These are phyloP conservation scores for Pterocarpus macrocarpus DNA, from an alignment of 306 rosid species.

Conservation along the genomic window DNA sequence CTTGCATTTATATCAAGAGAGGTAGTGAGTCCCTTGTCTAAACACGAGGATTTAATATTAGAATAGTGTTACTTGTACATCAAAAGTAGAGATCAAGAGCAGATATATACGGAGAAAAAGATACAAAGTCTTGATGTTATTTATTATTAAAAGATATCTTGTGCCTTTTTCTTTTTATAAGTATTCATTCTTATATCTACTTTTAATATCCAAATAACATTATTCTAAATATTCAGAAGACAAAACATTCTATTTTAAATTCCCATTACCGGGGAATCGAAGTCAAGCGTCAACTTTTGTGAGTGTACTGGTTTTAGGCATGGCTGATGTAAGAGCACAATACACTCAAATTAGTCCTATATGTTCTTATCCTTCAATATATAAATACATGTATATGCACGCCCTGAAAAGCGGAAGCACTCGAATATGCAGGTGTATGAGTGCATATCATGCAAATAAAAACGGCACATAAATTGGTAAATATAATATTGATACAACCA, in stretches of 20 bases:
- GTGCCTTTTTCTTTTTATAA: too few species aligned
- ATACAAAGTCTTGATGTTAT: too few species aligned
- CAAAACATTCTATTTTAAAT: not conserved
- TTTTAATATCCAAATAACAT: too few species aligned
- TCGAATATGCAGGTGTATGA: not conserved
- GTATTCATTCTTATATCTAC: too few species aligned
- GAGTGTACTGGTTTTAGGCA: conserved; percentile 8
- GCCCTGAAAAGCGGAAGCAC: not conserved
- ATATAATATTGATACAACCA: too few species aligned
- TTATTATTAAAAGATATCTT: too few species aligned
- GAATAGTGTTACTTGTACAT: not conserved
- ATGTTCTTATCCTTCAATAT: not conserved
- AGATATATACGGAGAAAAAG: too few species aligned
- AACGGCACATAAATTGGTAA: not conserved
- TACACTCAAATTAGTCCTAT: conserved; percentile 11
- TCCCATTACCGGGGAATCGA: not conserved
- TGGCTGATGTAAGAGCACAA: conserved; percentile 46
- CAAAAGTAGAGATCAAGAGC: too few species aligned
- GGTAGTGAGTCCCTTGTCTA: not conserved
- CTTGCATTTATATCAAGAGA: conserved; percentile 52
- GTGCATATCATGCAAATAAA: not conserved
- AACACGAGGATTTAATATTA: conserved; percentile 34
- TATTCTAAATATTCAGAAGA: not conserved
- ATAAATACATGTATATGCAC: not conserved
- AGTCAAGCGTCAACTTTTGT: conserved; percentile 31